phyloP scores from a whole-genome alignment of 2,329 filamentous ascomycete species.

The Diaporthe vexans region DNA sequence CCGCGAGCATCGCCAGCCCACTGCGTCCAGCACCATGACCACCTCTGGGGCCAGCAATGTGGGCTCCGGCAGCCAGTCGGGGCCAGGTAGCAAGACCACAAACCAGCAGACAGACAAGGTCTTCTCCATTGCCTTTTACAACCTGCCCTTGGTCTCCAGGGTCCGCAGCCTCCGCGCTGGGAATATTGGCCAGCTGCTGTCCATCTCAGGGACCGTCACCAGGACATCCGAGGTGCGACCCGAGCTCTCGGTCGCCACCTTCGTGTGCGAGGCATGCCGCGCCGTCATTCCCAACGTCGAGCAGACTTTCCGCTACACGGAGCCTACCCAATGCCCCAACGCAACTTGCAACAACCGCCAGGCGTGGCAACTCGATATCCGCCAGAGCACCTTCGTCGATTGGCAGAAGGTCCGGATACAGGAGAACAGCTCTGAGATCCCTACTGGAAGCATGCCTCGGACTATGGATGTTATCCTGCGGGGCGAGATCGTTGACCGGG shows the following conservation, averaged over 20 bases:
- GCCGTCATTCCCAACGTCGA: slow-evolving; percentile 90
- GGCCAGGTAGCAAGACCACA: slow-evolving; percentile 80
- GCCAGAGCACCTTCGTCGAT: slow-evolving; percentile 97
- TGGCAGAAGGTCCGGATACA: slow-evolving; percentile 99
- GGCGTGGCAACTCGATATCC: slow-evolving; percentile 97
- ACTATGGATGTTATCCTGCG: slow-evolving; percentile 98
- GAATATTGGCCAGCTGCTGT: slow-evolving; percentile 93
- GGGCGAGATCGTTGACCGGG: slow-evolving; percentile 96
- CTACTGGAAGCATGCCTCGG: slow-evolving; percentile 97
- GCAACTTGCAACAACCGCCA: slow-evolving; percentile 86
- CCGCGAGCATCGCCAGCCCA: slow-evolving; percentile 89
- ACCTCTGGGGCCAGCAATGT: slow-evolving; percentile 76
- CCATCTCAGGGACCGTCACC: slow-evolving; percentile 96
- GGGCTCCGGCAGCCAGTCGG: slow-evolving; percentile 73
- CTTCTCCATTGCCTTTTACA: slow-evolving; percentile 94
- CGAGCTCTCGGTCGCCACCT: slow-evolving; percentile 92
- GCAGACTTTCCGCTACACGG: slow-evolving; percentile 97
- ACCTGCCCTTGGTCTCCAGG: slow-evolving; percentile 87
- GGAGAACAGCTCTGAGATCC: slow-evolving; percentile 98
- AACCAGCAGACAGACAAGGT: slow-evolving; percentile 98
- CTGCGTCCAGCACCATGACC: slow-evolving; percentile 78
- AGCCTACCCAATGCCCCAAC: slow-evolving; percentile 96
- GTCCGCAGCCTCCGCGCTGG: slow-evolving; percentile 88
- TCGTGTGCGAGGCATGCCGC: slow-evolving; percentile 90
- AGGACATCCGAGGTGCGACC: slow-evolving; percentile 97